Percentiles rank a stretch among this genome's conserved stretches.
Evolutionary conservation across 2,329 filamentous ascomycete species (phyloP).

Genomic region (Alternaria brassicicola): DNA sequence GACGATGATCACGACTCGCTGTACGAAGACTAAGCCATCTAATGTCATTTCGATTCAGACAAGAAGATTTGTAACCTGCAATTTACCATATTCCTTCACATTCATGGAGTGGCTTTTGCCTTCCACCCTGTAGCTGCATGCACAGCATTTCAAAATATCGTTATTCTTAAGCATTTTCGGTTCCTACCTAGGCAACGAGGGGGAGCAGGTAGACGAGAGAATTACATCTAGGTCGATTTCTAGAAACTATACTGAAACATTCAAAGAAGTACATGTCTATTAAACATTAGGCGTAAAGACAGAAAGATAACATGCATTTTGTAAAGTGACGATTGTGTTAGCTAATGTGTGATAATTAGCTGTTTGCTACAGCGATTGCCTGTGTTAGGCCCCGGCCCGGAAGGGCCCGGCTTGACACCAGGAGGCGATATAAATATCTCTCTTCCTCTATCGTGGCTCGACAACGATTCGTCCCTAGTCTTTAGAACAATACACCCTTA

Average conservation of each 20-base stretch:
- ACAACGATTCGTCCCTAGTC: too few relatives aligned
- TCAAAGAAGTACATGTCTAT: background rate
- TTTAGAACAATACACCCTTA: too few relatives aligned
- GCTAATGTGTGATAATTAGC: background rate
- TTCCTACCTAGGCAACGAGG: background rate
- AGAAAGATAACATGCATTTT: background rate
- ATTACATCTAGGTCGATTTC: background rate
- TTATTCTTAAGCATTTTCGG: background rate
- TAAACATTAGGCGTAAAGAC: background rate
- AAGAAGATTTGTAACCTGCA: background rate
- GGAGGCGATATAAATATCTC: too few relatives aligned
- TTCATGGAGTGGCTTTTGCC: background rate
- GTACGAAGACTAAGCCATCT: slow-evolving; percentile 26
- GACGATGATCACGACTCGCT: slow-evolving; percentile 31
- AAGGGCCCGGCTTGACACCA: too few relatives aligned
- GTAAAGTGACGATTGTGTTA: background rate
- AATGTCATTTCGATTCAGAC: background rate
- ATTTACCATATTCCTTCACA: background rate
- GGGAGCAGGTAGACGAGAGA: background rate
- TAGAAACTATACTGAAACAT: background rate
- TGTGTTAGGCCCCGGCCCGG: too few relatives aligned
- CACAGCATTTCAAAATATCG: background rate
- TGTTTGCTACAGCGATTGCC: background rate
- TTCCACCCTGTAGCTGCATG: background rate
- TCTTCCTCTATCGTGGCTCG: too few relatives aligned